Percentiles rank a stretch among this genome's conserved stretches.
Evolutionary conservation across 2,329 filamentous ascomycete species (phyloP).

Genomic region (Penicillium brevicompactum): DNA sequence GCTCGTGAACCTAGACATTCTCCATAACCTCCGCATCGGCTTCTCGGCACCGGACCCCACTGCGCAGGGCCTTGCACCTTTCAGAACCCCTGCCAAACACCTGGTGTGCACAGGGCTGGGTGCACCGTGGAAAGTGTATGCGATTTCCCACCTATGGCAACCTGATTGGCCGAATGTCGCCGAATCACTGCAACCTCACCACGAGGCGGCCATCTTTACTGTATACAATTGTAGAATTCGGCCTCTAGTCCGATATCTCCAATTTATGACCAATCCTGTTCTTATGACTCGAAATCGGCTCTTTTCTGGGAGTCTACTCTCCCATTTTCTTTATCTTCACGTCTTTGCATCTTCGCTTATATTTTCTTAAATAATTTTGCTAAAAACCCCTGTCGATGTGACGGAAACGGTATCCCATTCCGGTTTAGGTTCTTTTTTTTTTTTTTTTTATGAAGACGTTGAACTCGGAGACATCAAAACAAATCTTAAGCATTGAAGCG

Average conservation of each 20-base stretch:
- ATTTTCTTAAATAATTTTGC: too few relatives aligned
- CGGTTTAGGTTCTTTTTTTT: neutral
- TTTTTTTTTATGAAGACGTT: too few relatives aligned
- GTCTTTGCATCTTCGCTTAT: neutral
- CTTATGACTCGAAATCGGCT: neutral
- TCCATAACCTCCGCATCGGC: slow-evolving; percentile 18
- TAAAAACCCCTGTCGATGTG: neutral
- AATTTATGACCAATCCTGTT: slow-evolving; percentile 2
- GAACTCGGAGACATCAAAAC: neutral
- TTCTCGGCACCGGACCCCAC: slow-evolving; percentile 23
- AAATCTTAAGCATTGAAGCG: neutral
- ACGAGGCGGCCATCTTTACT: slow-evolving; percentile 7
- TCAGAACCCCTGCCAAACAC: neutral
- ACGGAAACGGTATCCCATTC: slow-evolving; percentile 15
- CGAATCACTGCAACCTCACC: slow-evolving; percentile 2
- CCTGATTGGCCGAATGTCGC: slow-evolving; percentile 16
- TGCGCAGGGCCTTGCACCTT: neutral
- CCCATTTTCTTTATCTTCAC: slow-evolving; percentile 1
- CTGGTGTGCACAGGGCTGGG: neutral
- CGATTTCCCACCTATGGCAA: neutral
- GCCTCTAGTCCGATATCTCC: slow-evolving; percentile 16
- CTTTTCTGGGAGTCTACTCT: too few relatives aligned
- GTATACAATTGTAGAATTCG: slow-evolving; percentile 5
- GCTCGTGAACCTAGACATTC: neutral
- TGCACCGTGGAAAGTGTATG: neutral